These are phyloP conservation scores for Globisporangium cederbergense DNA, from an alignment of 352 stramenopile genomes.

Conservation along the genomic window DNA sequence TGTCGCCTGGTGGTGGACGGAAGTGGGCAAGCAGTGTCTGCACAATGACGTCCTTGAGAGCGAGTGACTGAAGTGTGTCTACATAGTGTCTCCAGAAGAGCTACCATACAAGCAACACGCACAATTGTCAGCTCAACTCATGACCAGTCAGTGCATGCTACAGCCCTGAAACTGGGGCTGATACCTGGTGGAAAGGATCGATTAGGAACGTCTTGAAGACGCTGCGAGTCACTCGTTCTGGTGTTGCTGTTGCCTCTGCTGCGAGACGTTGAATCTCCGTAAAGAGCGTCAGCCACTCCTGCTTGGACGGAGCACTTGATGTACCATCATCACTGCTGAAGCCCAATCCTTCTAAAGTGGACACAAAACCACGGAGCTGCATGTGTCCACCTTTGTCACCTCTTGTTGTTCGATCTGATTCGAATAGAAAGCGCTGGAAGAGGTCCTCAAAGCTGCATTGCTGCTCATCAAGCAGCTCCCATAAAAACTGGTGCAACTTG, in stretches of 20 bases:
- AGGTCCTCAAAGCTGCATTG: slow-evolving; percentile 19
- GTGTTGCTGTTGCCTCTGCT: background rate
- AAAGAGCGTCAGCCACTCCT: slow-evolving; percentile 41
- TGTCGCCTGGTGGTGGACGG: background rate
- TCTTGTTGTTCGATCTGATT: too few relatives aligned
- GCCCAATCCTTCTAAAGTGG: slow-evolving; percentile 16
- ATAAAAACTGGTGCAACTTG: slow-evolving; percentile 28
- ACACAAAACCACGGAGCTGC: slow-evolving; percentile 14
- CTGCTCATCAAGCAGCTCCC: slow-evolving; percentile 17
- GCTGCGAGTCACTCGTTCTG: background rate
- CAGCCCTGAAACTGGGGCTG: background rate
- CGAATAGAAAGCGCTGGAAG: slow-evolving; percentile 18
- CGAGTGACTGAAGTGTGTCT: slow-evolving; percentile 1
- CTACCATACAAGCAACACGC: slow-evolving; percentile 1
- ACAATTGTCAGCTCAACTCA: background rate
- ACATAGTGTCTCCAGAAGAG: slow-evolving; percentile 19
- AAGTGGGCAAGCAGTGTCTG: slow-evolving; percentile 5
- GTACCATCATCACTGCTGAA: slow-evolving; percentile 7
- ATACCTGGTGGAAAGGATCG: slow-evolving; percentile 41
- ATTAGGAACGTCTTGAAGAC: slow-evolving; percentile 35
- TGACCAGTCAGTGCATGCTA: background rate
- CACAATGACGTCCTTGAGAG: background rate
- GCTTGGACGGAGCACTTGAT: slow-evolving; percentile 19
- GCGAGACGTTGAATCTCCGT: slow-evolving; percentile 27
- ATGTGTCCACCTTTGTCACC: background rate